Evolutionary conservation across 2,329 filamentous ascomycete species (phyloP).

Genomic region (Fusarium siculi): DNA sequence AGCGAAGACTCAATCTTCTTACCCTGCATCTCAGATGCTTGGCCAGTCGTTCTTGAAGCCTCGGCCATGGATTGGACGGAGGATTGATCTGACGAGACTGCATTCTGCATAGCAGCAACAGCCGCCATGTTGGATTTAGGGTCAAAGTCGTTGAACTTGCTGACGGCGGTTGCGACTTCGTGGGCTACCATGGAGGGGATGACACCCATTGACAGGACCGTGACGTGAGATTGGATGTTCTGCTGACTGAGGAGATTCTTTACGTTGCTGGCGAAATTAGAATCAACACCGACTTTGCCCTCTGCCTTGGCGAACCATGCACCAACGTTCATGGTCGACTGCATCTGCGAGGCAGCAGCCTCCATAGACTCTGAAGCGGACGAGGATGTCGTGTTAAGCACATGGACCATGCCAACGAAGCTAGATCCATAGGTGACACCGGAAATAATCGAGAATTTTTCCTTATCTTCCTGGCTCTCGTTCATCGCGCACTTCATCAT

Average conservation of each 20-base stretch:
- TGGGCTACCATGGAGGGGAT: not conserved
- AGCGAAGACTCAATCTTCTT: not conserved
- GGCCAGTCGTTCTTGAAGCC: not conserved
- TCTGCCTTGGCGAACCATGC: constrained; percentile 2
- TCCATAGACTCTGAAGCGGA: not conserved
- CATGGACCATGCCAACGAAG: constrained; percentile 23
- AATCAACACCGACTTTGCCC: constrained; percentile 3
- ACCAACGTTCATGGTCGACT: constrained; percentile 7
- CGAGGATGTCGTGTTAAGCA: not conserved
- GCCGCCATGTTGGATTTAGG: constrained; percentile 1
- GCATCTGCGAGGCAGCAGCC: not conserved
- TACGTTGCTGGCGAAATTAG: constrained; percentile 8
- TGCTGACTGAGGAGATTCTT: constrained; percentile 32
- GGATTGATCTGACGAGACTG: not conserved
- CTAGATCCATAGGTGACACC: constrained; percentile 1
- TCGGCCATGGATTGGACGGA: not conserved
- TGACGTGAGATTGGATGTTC: constrained; percentile 24
- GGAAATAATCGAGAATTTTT: constrained; percentile 9
- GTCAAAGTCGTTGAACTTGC: not conserved
- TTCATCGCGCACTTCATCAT: not conserved
- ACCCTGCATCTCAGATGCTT: not conserved
- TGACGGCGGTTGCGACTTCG: not conserved
- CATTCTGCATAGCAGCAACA: constrained; percentile 5
- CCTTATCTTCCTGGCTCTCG: not conserved
- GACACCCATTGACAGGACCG: constrained; percentile 15